Base-by-base conservation (phyloP, 2,329 filamentous ascomycete species). In the Calonectria pauciramosa region DNA sequence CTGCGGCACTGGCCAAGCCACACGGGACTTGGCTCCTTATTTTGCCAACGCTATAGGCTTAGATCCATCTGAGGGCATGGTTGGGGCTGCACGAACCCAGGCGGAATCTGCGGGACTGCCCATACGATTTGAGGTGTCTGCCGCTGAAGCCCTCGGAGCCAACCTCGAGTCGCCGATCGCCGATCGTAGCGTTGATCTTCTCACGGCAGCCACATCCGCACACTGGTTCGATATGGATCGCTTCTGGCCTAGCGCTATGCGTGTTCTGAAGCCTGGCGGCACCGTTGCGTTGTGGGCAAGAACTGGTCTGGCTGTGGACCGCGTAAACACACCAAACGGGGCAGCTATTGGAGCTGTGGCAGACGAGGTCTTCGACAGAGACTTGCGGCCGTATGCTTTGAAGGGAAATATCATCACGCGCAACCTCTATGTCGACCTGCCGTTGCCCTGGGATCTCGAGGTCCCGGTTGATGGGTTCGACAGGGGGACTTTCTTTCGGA, bases 221-320 rank as follows among this genome's bases (percentile, higher is more conserved):
- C 91, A 92, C 80, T 92, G 90, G 90, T 91, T 92, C 82, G 86
- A 92, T 75, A 86, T 91, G 86, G 75, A 83, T 0, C 67, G 67
- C 0, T 91, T 91, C 82, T 92, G 89, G 86, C 59, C 75, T 4
- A 82, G 83, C 0, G 90, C 89, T 0, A 87, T 86, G 0, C 82
- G 82, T 16, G 82, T 88, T 2, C 82, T 92, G 7, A 87, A 85
- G 72, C 88, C 89, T 0, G 88, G 87, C 16, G 90, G 90, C 26
- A 91, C 86, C 4, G 87, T 92, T 0, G 89, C 89, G 0, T 71
- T 92, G 2, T 92, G 89, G 89, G 83, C 83, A 0, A 60, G 56
- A 41, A 60, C 56, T 18, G 34, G 34, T 13, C 26, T 60, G 34
- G n/a, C 56, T 60, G 20, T 60, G 5, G 30, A 60, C n/a, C 34